Percentiles rank a stretch among this genome's conserved stretches.
Conservation (phyloP, 768 basidiomycete genomes). For the Tylopilus rubrobrunneus region DNA sequence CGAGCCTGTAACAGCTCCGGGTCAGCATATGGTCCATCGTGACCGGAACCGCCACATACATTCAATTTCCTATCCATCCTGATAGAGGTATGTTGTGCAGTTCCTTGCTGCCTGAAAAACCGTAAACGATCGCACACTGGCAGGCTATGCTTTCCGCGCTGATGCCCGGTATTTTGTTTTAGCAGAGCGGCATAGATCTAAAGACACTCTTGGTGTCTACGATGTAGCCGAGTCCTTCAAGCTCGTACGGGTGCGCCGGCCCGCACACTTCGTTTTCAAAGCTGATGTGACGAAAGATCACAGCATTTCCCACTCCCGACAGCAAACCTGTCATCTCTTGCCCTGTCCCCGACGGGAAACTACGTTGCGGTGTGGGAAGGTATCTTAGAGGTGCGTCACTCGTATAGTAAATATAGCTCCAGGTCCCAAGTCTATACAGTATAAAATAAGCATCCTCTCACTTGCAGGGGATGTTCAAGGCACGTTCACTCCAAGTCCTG, state of each 20-base stretch:
- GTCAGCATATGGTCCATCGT: conserved; percentile 84
- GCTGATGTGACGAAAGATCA: conserved; percentile 17
- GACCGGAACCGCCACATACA: conserved; percentile 72
- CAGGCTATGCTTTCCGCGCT: conserved; percentile 73
- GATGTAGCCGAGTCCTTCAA: conserved; percentile 68
- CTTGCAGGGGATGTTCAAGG: conserved; percentile 62
- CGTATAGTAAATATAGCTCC: neutral
- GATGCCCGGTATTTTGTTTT: conserved; percentile 84
- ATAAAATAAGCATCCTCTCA: conserved; percentile 68
- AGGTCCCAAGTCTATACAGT: conserved; percentile 39
- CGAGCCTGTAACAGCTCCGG: conserved; percentile 53
- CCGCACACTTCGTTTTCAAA: conserved; percentile 4
- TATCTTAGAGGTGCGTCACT: conserved; percentile 65
- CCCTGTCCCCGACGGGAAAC: conserved; percentile 74
- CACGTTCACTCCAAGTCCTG: conserved; percentile 65
- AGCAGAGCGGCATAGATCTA: conserved; percentile 87
- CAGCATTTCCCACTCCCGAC: conserved; percentile 87
- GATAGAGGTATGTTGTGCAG: conserved; percentile 54
- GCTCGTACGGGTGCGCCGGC: conserved; percentile 55
- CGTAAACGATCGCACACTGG: neutral
- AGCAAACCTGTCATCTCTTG: conserved; percentile 61
- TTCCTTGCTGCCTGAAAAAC: neutral
- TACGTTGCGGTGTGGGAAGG: conserved; percentile 82
- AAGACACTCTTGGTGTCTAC: conserved; percentile 83
- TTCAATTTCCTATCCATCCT: conserved; percentile 81